phyloP scores from a whole-genome alignment of 179 eudicot genomes.

The Silene vulgaris region DNA sequence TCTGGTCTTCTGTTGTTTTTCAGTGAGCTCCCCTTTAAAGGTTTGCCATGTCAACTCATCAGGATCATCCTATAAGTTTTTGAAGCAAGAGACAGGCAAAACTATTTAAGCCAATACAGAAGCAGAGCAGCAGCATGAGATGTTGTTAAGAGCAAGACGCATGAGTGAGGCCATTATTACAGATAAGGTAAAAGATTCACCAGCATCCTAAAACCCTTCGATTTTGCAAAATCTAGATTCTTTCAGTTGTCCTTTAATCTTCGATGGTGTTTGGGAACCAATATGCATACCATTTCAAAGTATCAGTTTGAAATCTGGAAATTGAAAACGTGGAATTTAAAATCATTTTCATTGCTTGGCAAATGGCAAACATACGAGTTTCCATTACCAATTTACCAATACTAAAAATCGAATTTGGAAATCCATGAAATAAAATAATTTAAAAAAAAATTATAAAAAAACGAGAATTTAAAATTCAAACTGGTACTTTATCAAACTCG shows the following conservation, averaged over 20 bases:
- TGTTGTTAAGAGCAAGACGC: neutral
- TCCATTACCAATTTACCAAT: too few relatives aligned
- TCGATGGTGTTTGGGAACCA: too few relatives aligned
- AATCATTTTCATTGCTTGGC: too few relatives aligned
- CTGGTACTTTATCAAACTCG: too few relatives aligned
- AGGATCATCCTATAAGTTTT: slow-evolving; percentile 57
- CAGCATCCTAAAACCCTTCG: slow-evolving; percentile 6
- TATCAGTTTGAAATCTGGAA: too few relatives aligned
- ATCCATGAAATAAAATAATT: too few relatives aligned
- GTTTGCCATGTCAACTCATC: slow-evolving; percentile 98
- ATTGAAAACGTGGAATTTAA: too few relatives aligned
- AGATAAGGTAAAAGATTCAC: neutral
- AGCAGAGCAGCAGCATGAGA: neutral
- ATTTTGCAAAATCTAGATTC: neutral
- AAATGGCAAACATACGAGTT: too few relatives aligned
- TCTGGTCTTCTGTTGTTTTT: slow-evolving; percentile 95
- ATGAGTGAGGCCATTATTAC: neutral
- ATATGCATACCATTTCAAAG: too few relatives aligned
- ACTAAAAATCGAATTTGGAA: too few relatives aligned
- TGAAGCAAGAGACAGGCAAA: slow-evolving; percentile 16
- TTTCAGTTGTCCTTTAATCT: neutral
- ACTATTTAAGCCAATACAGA: neutral
- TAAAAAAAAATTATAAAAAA: too few relatives aligned
- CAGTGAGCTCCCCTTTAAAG: slow-evolving; percentile 92
- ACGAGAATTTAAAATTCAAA: too few relatives aligned